Conservation (phyloP, 129 eudicot species). For the Pittosporum tobira region DNA sequence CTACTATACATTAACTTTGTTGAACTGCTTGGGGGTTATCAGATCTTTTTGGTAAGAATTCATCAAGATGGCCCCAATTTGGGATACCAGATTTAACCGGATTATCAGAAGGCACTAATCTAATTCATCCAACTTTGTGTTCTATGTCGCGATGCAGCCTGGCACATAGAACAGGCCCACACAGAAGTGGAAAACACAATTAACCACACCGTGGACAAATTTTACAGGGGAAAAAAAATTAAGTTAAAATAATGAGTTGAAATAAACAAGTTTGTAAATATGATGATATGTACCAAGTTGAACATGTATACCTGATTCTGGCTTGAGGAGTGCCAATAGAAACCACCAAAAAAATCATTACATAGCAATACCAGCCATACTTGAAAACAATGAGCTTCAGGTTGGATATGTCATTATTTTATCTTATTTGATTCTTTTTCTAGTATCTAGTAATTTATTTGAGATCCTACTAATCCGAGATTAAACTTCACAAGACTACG, state of each 20-base stretch:
- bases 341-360: constrained; percentile 9
- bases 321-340: constrained; percentile 64
- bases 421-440: too few species aligned
- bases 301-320: constrained; percentile 54
- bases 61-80: constrained; percentile 77
- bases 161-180: constrained; percentile 5
- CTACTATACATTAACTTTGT: constrained; percentile 27
- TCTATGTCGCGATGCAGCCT: constrained; percentile 63
- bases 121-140: constrained; percentile 84
- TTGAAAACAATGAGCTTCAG: too few species aligned
- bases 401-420: too few species aligned
- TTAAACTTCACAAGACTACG: too few species aligned
- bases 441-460: too few species aligned
- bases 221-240: too few species aligned
- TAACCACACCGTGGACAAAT: too few species aligned
- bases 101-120: constrained; percentile 67
- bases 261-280: background rate
- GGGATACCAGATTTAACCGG: constrained; percentile 33
- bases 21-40: constrained; percentile 36
- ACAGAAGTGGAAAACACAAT: background rate
- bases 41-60: constrained; percentile 53
- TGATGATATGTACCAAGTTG: background rate
- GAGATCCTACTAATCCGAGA: too few species aligned
- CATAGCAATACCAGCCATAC: too few species aligned
- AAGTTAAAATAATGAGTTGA: too few species aligned